These are phyloP conservation scores for Geotrichum aggregatum DNA, from an alignment of 1,139 yeast genomes.

Conservation along the genomic window DNA sequence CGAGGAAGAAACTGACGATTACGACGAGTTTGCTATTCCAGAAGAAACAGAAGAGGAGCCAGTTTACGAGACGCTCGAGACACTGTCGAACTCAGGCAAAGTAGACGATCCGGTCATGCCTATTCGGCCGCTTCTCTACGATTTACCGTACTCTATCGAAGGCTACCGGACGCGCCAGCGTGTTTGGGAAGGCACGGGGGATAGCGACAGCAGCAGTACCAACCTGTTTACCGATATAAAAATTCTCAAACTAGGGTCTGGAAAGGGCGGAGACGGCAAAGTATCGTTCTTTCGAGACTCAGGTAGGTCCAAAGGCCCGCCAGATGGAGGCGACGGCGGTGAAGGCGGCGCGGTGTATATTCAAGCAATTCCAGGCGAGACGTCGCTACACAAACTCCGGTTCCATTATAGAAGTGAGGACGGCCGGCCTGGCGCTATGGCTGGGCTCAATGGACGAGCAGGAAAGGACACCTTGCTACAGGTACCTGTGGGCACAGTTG, in stretches of 20 bases:
- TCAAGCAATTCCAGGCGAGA: slow-evolving; percentile 67
- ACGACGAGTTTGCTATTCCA: slow-evolving; percentile 4
- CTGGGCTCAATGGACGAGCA: slow-evolving; percentile 75
- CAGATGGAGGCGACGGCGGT: slow-evolving; percentile 99
- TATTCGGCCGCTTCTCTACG: slow-evolving; percentile 23
- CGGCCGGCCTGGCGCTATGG: slow-evolving; percentile 68
- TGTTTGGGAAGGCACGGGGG: slow-evolving; percentile 25
- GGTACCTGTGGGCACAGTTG: slow-evolving; percentile 87
- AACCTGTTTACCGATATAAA: slow-evolving; percentile 56
- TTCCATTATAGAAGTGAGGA: slow-evolving; percentile 64
- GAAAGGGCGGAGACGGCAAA: slow-evolving; percentile 85
- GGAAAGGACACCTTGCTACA: slow-evolving; percentile 77
- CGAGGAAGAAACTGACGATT: background rate
- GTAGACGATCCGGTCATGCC: slow-evolving; percentile 25
- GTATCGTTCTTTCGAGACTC: slow-evolving; percentile 86
- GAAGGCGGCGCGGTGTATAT: slow-evolving; percentile 82
- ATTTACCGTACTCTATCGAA: slow-evolving; percentile 32
- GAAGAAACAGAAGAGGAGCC: background rate
- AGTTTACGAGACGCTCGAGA: slow-evolving; percentile 6
- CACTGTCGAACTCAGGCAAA: slow-evolving; percentile 12
- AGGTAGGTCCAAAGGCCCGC: slow-evolving; percentile 81
- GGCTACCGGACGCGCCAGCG: slow-evolving; percentile 29
- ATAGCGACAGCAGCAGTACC: slow-evolving; percentile 5
- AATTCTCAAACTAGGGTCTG: slow-evolving; percentile 64
- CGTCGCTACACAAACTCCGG: slow-evolving; percentile 65